A percentile compares a stretch with the other conserved stretches of the same genome.
Evolutionary conservation across 768 basidiomycete genomes (phyloP).

Genomic region (Rhodotorula graminis): DNA sequence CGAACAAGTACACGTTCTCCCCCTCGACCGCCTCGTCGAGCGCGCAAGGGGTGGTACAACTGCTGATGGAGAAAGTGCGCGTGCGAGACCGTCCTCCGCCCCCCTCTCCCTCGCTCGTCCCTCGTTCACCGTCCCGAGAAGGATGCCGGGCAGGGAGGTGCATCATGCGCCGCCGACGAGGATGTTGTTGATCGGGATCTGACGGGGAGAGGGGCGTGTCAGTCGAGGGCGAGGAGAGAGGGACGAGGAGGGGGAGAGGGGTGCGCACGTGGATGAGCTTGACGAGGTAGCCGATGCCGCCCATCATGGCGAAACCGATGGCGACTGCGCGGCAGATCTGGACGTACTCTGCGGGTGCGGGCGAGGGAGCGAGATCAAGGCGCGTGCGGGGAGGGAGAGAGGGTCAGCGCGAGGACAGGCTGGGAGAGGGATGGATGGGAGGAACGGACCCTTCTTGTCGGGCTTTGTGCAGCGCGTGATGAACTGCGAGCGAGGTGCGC

Average conservation of each 20-base stretch:
- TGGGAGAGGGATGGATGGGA: background rate
- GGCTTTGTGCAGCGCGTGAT: slow-evolving; percentile 96
- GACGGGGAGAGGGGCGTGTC: background rate
- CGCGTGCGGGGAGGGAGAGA: background rate
- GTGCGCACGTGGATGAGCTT: slow-evolving; percentile 40
- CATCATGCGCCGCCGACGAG: slow-evolving; percentile 37
- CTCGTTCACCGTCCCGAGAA: background rate
- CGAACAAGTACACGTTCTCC: background rate
- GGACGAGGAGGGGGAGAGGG: background rate
- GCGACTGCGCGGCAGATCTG: slow-evolving; percentile 96
- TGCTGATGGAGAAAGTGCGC: background rate
- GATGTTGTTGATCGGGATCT: slow-evolving; percentile 43
- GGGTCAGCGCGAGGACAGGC: too few species aligned
- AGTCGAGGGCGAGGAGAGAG: background rate
- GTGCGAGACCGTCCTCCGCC: background rate
- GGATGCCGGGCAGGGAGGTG: too few species aligned
- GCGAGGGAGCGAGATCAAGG: background rate
- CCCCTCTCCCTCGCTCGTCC: background rate
- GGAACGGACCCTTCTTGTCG: slow-evolving; percentile 72
- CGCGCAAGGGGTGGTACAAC: background rate
- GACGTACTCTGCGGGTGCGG: slow-evolving; percentile 64
- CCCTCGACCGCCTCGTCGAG: too few species aligned
- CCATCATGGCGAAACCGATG: slow-evolving; percentile 97
- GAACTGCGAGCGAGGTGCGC: slow-evolving; percentile 61
- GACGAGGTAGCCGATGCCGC: slow-evolving; percentile 85